phyloP scores from a whole-genome alignment of 805 yeast genomes.

The Schizosaccharomyces osmophilus region DNA sequence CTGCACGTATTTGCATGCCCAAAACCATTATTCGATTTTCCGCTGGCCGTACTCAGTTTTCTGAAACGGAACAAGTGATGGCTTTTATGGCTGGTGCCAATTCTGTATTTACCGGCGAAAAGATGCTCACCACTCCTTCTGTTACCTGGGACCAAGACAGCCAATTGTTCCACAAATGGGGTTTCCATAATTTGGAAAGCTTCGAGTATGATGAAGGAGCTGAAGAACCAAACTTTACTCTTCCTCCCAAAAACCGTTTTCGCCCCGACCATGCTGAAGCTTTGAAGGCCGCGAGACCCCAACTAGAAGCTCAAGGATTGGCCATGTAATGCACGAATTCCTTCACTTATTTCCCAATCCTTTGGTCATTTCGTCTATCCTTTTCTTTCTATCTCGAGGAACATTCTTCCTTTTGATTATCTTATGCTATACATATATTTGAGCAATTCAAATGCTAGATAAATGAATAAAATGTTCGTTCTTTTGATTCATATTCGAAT shows the following conservation, averaged over 20 bases:
- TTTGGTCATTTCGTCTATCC: too few species aligned
- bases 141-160: slow-evolving; percentile 68
- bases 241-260: background rate
- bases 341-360: too few species aligned
- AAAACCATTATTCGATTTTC: slow-evolving; percentile 44
- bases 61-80: slow-evolving; percentile 46
- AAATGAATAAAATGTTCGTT: too few species aligned
- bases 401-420: too few species aligned
- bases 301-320: too few species aligned
- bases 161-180: slow-evolving; percentile 45
- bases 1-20: slow-evolving; percentile 58
- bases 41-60: slow-evolving; percentile 65
- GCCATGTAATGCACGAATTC: too few species aligned
- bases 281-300: too few species aligned
- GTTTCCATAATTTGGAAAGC: slow-evolving; percentile 15
- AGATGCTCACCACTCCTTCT: slow-evolving; percentile 62
- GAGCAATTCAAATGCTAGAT: too few species aligned
- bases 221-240: background rate
- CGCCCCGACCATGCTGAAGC: background rate
- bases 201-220: background rate
- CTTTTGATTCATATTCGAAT: too few species aligned
- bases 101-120: slow-evolving; percentile 60
- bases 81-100: slow-evolving; percentile 60
- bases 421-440: too few species aligned
- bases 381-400: too few species aligned